Conservation (phyloP, 2,329 filamentous ascomycete species). For the Colletotrichum abscissum region DNA sequence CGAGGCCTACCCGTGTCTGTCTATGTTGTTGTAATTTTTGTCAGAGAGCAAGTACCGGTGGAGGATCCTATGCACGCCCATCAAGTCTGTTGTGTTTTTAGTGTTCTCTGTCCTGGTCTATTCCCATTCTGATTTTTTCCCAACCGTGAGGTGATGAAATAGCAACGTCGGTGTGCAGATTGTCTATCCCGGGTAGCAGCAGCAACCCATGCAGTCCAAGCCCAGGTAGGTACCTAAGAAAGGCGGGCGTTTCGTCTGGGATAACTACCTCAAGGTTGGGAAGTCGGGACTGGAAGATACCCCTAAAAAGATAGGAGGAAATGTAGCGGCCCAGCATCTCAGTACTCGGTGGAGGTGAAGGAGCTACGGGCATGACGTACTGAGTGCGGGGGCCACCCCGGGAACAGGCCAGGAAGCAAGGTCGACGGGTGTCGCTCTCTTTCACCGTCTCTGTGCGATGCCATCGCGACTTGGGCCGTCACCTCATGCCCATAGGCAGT, state of each 20-base stretch:
- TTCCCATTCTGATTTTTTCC: neutral
- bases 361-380: slow-evolving; percentile 35
- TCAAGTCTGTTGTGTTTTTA: neutral
- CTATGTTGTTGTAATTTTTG: neutral
- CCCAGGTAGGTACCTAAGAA: no score
- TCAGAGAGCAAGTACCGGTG: neutral
- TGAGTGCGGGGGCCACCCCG: slow-evolving; percentile 23
- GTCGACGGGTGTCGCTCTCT: neutral
- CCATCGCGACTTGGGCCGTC: slow-evolving; percentile 22
- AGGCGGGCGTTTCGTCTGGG: neutral
- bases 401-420: slow-evolving; percentile 11
- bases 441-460: slow-evolving; percentile 28
- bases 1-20: neutral
- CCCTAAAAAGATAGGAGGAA: slow-evolving; percentile 16
- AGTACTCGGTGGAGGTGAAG: neutral
- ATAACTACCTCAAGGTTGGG: neutral
- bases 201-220: neutral
- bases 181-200: neutral
- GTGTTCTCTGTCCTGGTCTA: neutral
- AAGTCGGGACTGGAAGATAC: neutral
- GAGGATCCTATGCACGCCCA: neutral
- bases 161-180: slow-evolving; percentile 11
- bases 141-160: slow-evolving; percentile 3
- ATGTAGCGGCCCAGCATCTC: neutral
- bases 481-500: no score